Conservation (phyloP, 345 rosid genomes). For the Mangifera indica region DNA sequence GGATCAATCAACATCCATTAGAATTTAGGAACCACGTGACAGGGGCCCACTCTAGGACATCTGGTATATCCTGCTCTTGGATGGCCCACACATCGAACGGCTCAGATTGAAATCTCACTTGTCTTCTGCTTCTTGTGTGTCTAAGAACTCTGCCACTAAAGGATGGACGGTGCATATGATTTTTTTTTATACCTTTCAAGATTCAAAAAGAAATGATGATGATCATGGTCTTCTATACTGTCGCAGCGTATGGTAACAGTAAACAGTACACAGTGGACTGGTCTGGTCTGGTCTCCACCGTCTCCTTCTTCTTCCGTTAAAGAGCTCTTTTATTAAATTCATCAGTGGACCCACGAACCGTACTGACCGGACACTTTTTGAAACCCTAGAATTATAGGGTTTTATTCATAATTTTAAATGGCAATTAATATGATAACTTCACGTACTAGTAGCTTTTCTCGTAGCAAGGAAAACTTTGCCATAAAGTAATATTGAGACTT, state of each 20-base stretch:
- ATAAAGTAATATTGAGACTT: not conserved
- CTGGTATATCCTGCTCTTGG: slow-evolving; percentile 6
- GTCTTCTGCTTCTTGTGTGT: no score
- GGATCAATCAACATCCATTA: slow-evolving; percentile 5
- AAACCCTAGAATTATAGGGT: not conserved
- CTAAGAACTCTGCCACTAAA: not conserved
- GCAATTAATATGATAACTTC: no score
- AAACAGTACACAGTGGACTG: not conserved
- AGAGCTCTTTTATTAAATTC: not conserved
- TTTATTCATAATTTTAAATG: not conserved
- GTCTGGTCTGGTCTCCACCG: no score
- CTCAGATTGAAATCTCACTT: slow-evolving; percentile 7
- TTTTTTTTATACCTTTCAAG: not conserved
- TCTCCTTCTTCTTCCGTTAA: not conserved
- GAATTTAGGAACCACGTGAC: slow-evolving; percentile 21
- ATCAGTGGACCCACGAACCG: slow-evolving; percentile 16
- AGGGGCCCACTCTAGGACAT: slow-evolving; percentile 13
- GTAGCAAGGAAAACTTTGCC: not conserved
- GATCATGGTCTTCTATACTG: no score
- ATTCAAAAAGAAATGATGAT: not conserved
- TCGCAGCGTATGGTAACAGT: not conserved
- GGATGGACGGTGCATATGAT: not conserved
- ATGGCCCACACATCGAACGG: slow-evolving; percentile 18
- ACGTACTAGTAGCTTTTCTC: not conserved
- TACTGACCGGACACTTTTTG: slow-evolving; percentile 25